Evolutionary conservation across 2,329 filamentous ascomycete genomes (phyloP), one percentile per base, ranked within the genome.

Genomic region (Aspergillus quadrilineatus): DNA sequence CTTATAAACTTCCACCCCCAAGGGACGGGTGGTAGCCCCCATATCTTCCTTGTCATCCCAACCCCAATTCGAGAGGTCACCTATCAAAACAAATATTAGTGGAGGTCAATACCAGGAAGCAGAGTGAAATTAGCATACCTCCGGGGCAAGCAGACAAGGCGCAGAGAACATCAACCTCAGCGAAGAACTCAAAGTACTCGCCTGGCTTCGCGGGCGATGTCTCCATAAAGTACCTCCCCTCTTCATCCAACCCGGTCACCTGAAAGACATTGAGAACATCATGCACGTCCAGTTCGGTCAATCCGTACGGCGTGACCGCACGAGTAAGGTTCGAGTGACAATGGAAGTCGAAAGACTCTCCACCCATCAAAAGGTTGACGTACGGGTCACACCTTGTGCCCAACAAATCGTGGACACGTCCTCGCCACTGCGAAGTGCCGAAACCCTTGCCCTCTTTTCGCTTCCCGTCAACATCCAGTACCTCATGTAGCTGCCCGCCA

Each of bases 251-350:
- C 0, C 90, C 89, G 0, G 90, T 94, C 6, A 92, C 89, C 71
- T 95, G 90, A 69, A 95, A 94, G 3, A 95, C 79, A 67, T 95
- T 95, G 53, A 95, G 80, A 0, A 95, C 90, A 69, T 95, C 90
- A 66, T 95, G 90, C 1, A 94, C 85, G 67, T 94, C 89, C 30
- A 79, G 77, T 73, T 94, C 90, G 4, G 78, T 81, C 42, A 94
- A 71, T 0, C 89, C 89, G 59, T 80, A 86, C 0, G 87, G 86
- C 1, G 86, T 60, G 2, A 94, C 83, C 0, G 90, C 88, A 4
- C 90, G 83, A 1, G 84, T 85, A 9, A 95, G 81, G 70, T 95
- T 95, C 1, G 87, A 90, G 67, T 93, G 90, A 71, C 90, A 95
- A 70, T 94, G 89, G 71, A 84, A 93, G 70, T 94, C 87, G 69